Evolutionary conservation across 345 rosid species (phyloP).

Genomic region (Firmiana major): DNA sequence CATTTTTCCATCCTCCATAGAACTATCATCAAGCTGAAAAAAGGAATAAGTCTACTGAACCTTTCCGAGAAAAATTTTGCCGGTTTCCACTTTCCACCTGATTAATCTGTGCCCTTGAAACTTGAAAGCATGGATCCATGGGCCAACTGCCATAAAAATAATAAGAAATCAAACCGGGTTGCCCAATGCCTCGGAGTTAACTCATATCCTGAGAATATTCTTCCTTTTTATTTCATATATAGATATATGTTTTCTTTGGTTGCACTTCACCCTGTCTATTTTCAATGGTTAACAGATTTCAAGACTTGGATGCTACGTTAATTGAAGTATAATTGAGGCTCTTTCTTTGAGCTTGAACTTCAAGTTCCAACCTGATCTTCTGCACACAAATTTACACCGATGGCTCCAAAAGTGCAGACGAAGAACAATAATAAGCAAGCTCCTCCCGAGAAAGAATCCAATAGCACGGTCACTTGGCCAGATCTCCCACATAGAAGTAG

Average conservation of each 20-base stretch:
- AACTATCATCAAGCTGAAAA: background rate
- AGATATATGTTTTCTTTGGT: background rate
- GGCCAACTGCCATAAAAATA: background rate
- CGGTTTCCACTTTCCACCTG: background rate
- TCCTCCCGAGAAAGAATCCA: background rate
- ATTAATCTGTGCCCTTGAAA: background rate
- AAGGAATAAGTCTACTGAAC: background rate
- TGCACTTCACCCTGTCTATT: background rate
- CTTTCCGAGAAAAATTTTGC: background rate
- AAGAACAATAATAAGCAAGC: background rate
- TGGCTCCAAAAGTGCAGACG: background rate
- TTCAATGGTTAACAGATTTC: background rate
- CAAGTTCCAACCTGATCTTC: background rate
- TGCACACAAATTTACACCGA: background rate
- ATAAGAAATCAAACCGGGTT: background rate
- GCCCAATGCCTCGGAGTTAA: background rate
- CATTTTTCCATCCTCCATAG: background rate
- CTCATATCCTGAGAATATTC: background rate
- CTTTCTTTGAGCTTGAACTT: background rate
- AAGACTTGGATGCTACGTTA: background rate
- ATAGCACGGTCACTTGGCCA: slow-evolving; percentile 12
- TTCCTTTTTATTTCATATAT: background rate
- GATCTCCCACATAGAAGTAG: too few species aligned
- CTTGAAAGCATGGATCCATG: background rate
- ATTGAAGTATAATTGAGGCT: background rate